phyloP scores from a whole-genome alignment of 2,329 filamentous ascomycete species.

The Curvularia lunata region DNA sequence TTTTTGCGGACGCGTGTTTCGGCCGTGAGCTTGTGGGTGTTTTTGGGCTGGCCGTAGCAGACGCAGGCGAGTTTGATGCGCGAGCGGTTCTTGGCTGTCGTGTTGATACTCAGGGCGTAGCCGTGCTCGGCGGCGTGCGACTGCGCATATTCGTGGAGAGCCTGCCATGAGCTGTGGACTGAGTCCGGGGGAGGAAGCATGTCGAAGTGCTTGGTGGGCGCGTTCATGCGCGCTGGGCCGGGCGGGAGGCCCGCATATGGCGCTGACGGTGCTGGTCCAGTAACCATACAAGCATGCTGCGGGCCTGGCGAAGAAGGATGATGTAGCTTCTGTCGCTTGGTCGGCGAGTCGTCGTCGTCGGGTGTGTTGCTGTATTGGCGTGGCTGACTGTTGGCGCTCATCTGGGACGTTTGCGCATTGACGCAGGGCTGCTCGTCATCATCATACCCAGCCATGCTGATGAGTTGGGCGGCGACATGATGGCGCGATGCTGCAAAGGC shows the following conservation, averaged over 20 bases:
- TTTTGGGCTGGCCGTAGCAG: slow-evolving; percentile 46
- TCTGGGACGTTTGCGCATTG: slow-evolving; percentile 16
- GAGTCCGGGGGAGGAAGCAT: slow-evolving; percentile 40
- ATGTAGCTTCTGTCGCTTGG: background rate
- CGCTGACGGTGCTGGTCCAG: slow-evolving; percentile 1
- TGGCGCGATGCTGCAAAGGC: slow-evolving; percentile 26
- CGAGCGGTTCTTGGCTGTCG: slow-evolving; percentile 45
- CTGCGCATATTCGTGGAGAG: slow-evolving; percentile 43
- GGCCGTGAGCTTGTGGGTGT: slow-evolving; percentile 46
- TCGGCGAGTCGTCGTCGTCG: slow-evolving; percentile 11
- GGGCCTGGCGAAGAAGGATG: slow-evolving; percentile 3
- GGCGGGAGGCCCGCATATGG: slow-evolving; percentile 10
- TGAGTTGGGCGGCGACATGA: slow-evolving; percentile 24
- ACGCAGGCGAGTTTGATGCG: slow-evolving; percentile 48
- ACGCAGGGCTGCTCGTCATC: slow-evolving; percentile 5
- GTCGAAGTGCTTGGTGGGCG: slow-evolving; percentile 30
- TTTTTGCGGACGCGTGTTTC: slow-evolving; percentile 46
- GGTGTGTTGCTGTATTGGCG: slow-evolving; percentile 11
- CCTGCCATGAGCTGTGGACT: slow-evolving; percentile 38
- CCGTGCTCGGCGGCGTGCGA: slow-evolving; percentile 43
- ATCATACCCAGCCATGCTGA: slow-evolving; percentile 24
- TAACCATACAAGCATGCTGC: slow-evolving; percentile 4
- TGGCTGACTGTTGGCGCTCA: slow-evolving; percentile 16
- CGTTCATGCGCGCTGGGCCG: slow-evolving; percentile 17
- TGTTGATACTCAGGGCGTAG: slow-evolving; percentile 47